Percentiles rank a stretch among this genome's conserved stretches.
phyloP scores from a whole-genome alignment of 352 stramenopile species.

The Thraustotheca clavata region DNA sequence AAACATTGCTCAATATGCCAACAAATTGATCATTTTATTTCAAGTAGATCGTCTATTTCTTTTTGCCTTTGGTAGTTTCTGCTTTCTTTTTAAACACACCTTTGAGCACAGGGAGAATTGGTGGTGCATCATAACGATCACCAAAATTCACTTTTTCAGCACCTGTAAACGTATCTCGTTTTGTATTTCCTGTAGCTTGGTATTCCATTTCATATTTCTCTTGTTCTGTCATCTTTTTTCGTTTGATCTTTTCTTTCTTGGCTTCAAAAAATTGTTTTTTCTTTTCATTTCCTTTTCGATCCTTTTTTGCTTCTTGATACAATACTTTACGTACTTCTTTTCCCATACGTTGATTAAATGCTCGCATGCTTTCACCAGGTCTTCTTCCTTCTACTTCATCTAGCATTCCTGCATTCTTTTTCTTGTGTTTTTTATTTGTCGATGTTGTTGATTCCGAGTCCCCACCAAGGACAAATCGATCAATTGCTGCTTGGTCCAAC shows the following conservation, averaged over 20 bases:
- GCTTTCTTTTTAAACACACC: constrained; percentile 78
- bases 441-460: constrained; percentile 10
- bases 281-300: constrained; percentile 58
- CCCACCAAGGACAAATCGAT: constrained; percentile 48
- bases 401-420: constrained; percentile 6
- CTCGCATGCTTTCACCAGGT: constrained; percentile 57
- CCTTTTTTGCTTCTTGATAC: constrained; percentile 76
- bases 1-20: too few species aligned
- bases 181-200: constrained; percentile 49
- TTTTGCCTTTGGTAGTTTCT: constrained; percentile 27
- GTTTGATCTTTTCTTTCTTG: constrained; percentile 66
- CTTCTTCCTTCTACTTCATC: constrained; percentile 5
- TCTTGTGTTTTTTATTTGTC: constrained; percentile 22
- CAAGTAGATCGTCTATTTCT: constrained; percentile 30
- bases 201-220: constrained; percentile 71
- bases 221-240: constrained; percentile 74
- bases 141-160: constrained; percentile 55
- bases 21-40: too few species aligned
- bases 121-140: constrained; percentile 70
- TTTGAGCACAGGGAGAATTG: constrained; percentile 70
- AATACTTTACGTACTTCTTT: constrained; percentile 77
- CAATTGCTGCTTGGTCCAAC: constrained; percentile 47
- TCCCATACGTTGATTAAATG: constrained; percentile 80
- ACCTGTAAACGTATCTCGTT: constrained; percentile 67
- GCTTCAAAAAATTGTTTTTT: constrained; percentile 62